Base-by-base conservation (phyloP, 106 monocot genomes). In the Platanthera zijinensis region DNA sequence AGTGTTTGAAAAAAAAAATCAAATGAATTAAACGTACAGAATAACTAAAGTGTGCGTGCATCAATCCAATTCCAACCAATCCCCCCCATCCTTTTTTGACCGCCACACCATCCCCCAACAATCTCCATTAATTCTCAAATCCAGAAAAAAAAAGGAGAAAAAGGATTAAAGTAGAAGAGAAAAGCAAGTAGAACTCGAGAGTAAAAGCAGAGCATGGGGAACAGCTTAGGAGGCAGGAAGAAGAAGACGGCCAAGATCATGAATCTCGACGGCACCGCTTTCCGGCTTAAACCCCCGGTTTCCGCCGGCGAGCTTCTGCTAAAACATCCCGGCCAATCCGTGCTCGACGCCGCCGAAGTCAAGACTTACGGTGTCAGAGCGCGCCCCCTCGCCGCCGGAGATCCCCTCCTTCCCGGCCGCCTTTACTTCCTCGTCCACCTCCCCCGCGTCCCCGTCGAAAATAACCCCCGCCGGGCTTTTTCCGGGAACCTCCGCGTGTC, bases 401-500 rank as follows among this genome's bases (percentile, higher is more conserved):
- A 48, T 17, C 71, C 46, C 3, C 62, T 81, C 21, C 75, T 64
- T 64, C 72, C 81, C 8, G 71, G 80, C 15, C 56, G 50, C 25
- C 78, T 80, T 62, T 83, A 81, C 81, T 78, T 83, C 75, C 73
- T 81, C 18, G 80, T 80, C 5, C 71, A 78, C 53, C 80, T 81
- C 63, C 89, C 89, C 13, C 52, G 77, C 18, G 67, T 70, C 1
- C 52, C 54, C 54, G 69, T 82, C 63, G 32, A 52, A 66, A 81
- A 6, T 57, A 75, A 39, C 8, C 76, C 85, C 3, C 76, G 86
- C 15, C 13, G 89, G 17, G 79, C 86, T 0, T 82, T 75, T 56
- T 88, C 88, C 15, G 91, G 88, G 0, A 75, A 79, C 69, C 77
- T 91, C 3, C 83, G 77, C 21, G 54, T 84, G 9, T 66, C 82